Conservation (phyloP, 306 rosid species). For the Luffa aegyptiaca region DNA sequence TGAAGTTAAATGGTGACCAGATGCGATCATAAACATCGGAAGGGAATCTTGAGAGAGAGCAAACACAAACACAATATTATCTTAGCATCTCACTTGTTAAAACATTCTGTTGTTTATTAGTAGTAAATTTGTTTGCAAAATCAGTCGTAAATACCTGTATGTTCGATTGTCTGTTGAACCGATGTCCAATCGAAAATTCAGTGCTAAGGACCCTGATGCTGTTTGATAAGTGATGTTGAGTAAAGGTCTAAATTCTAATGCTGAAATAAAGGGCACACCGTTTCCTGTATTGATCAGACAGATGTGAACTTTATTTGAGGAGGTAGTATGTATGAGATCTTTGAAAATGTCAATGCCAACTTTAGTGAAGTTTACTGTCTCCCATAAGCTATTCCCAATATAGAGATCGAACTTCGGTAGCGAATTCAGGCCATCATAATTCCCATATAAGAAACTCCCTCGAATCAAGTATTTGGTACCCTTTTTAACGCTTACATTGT, state of each 20-base stretch:
- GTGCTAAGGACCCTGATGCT: not conserved
- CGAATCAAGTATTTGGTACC: constrained; percentile 21
- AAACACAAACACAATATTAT: not conserved
- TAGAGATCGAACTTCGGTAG: constrained; percentile 14
- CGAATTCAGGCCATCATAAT: constrained; percentile 17
- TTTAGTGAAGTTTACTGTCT: not conserved
- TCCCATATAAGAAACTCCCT: constrained; percentile 17
- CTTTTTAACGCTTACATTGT: constrained; percentile 5
- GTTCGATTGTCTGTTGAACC: not conserved
- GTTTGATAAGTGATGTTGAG: constrained; percentile 1
- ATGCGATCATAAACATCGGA: constrained; percentile 27
- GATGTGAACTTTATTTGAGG: constrained; percentile 12
- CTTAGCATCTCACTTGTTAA: not conserved
- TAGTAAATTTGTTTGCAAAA: not conserved
- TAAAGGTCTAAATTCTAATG: constrained; percentile 28
- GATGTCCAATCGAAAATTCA: not conserved
- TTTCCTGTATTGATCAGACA: constrained; percentile 27
- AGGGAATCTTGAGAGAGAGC: constrained; percentile 17
- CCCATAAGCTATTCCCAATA: constrained; percentile 20
- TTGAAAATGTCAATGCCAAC: not conserved
- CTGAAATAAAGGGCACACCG: constrained; percentile 32
- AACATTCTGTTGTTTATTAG: not conserved
- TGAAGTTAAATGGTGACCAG: constrained; percentile 4
- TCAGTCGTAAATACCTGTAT: constrained; percentile 15
- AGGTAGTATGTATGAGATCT: constrained; percentile 23